Conservation (phyloP, 345 rosid genomes). For the Kernera saxatilis region DNA sequence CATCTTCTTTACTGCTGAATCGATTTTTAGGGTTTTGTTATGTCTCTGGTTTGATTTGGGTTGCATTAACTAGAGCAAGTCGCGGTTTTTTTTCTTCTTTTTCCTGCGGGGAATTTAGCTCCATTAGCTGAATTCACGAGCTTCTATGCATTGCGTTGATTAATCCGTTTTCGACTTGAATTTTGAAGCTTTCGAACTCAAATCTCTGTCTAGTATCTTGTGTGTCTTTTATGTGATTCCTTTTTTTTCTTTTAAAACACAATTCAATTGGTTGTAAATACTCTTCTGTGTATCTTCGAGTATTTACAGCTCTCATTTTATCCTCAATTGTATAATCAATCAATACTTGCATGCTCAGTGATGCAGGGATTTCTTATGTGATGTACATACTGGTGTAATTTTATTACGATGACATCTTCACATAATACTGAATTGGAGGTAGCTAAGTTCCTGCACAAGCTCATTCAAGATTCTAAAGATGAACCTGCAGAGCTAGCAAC, state of each 20-base stretch:
- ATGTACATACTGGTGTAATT: slow-evolving; percentile 20
- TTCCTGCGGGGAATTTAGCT: no score
- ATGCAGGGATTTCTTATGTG: slow-evolving; percentile 4
- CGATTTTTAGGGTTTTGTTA: neutral
- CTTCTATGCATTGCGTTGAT: neutral
- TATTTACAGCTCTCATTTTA: neutral
- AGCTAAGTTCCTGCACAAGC: slow-evolving; percentile 90
- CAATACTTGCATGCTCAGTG: neutral
- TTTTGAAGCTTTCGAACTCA: neutral
- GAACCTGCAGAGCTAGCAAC: slow-evolving; percentile 89
- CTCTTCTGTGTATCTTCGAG: neutral
- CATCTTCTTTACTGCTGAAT: no score
- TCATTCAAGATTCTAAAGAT: slow-evolving; percentile 87
- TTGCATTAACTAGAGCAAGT: neutral
- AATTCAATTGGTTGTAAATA: neutral
- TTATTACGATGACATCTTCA: slow-evolving; percentile 44
- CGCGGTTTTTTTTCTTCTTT: no score
- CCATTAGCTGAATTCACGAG: no score
- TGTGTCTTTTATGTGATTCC: no score
- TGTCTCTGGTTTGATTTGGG: neutral
- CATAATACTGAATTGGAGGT: slow-evolving; percentile 91
- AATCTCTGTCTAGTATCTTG: no score
- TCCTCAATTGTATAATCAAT: neutral
- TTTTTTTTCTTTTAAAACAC: neutral
- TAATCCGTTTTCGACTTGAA: no score